Percentiles rank a stretch among this genome's conserved stretches.
Evolutionary conservation across 306 rosid species (phyloP).

Genomic region (Macrotyloma uniflorum): DNA sequence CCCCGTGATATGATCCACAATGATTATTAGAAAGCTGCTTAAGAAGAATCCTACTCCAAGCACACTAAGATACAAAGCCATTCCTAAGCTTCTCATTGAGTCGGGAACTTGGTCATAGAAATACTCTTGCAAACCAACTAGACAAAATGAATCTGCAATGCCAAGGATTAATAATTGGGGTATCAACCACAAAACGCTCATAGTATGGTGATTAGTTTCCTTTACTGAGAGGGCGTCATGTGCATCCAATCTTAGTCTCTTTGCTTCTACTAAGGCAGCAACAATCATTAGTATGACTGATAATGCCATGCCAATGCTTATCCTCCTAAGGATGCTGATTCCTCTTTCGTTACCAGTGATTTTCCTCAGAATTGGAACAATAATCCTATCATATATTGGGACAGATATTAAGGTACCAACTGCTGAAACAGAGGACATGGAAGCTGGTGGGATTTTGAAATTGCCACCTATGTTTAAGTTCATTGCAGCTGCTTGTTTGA

Average conservation of each 20-base stretch:
- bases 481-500: constrained; percentile 54
- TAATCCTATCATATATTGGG: constrained; percentile 45
- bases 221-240: not conserved
- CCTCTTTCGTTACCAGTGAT: constrained; percentile 54
- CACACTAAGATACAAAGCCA: constrained; percentile 58
- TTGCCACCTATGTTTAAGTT: constrained; percentile 29
- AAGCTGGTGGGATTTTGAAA: constrained; percentile 57
- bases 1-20: constrained; percentile 50
- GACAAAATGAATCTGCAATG: constrained; percentile 44
- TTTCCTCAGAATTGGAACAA: constrained; percentile 49
- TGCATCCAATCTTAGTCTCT: constrained; percentile 39
- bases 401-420: constrained; percentile 38
- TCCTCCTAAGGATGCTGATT: constrained; percentile 25
- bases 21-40: constrained; percentile 48
- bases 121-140: constrained; percentile 56
- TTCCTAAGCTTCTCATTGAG: constrained; percentile 57
- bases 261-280: constrained; percentile 49
- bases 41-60: constrained; percentile 54
- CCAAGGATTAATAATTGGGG: constrained; percentile 51
- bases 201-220: not conserved
- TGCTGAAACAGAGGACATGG: constrained; percentile 40
- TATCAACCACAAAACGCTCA: constrained; percentile 53
- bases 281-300: constrained; percentile 38
- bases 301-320: constrained; percentile 45
- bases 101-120: constrained; percentile 62